Evolutionary conservation across 768 basidiomycete species (phyloP).

Genomic region (Rhodotorula graminis): DNA sequence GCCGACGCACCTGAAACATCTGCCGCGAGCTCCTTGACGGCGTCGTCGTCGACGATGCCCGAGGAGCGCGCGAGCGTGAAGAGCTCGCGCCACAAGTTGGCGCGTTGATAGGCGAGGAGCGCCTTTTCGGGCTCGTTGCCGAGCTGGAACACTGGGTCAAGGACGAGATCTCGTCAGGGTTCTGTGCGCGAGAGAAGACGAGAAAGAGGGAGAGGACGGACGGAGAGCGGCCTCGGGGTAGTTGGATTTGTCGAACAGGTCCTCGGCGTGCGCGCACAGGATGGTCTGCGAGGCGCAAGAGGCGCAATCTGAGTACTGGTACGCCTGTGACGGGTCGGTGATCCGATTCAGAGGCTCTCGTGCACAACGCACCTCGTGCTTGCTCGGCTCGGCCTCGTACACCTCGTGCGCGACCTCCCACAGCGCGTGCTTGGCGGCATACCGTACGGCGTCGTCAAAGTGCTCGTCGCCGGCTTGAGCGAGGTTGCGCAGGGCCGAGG

Average conservation of each 20-base stretch:
- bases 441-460: slow-evolving; percentile 74
- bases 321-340: too few species aligned
- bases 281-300: slow-evolving; percentile 19
- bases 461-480: slow-evolving; percentile 65
- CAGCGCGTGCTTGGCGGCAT: slow-evolving; percentile 71
- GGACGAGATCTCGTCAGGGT: slow-evolving; percentile 3
- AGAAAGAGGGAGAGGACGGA: slow-evolving; percentile 43
- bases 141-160: slow-evolving; percentile 61
- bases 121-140: slow-evolving; percentile 65
- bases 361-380: slow-evolving; percentile 19
- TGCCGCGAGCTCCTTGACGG: slow-evolving; percentile 60
- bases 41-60: slow-evolving; percentile 56
- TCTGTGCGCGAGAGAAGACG: not conserved
- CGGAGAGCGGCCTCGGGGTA: slow-evolving; percentile 78
- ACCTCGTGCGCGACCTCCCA: slow-evolving; percentile 68
- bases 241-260: slow-evolving; percentile 73
- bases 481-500: slow-evolving; percentile 70
- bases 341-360: too few species aligned
- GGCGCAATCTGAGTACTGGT: not conserved
- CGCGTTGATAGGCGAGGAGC: slow-evolving; percentile 80
- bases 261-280: slow-evolving; percentile 38
- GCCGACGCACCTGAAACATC: slow-evolving; percentile 66
- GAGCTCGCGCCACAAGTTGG: slow-evolving; percentile 82
- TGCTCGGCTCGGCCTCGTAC: slow-evolving; percentile 65
- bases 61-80: slow-evolving; percentile 66